Base-by-base conservation (phyloP, 1,139 yeast species). In the Suhomyces anneliseae region DNA sequence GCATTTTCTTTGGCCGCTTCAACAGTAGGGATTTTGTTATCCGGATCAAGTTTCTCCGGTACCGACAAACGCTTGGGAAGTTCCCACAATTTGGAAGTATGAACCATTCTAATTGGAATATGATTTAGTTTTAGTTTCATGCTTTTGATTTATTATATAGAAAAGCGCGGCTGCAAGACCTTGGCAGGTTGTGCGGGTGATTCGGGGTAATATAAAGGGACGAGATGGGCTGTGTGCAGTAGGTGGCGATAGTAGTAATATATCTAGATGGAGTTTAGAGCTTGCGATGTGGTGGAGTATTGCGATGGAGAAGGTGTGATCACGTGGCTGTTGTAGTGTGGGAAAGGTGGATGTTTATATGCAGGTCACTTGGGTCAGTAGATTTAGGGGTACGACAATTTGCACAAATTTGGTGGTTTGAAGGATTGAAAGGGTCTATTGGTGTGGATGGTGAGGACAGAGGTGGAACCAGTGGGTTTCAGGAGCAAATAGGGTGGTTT, bases 21-120 rank as follows among this genome's bases (percentile, higher is more conserved):
- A 6, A 73, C 66, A 0, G 81, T 65, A 1, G 86, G 83, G 32
- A 86, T 74, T 35, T 72, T 66, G 7, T 78, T 70, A 58, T 90
- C 96, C 0, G 96, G 84, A 0, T 73, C 65, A 40, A 87, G 64
- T 6, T 61, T 51, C 19, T 65, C 64, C 2, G 87, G 77, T 59
- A 85, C 84, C 1, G 79, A 56, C 1, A 82, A 67, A 1, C 77
- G 61, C 54, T 79, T 82, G 35, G 74, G 70, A 9, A 71, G 42
- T 10, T 42, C 47, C 47, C 47, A 44, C 34, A 47, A 38, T 19
- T 44, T 47, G 10, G 42, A 26, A 8, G 41, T 39, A 11, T 44
- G 50, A 9, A 43, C 24, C 46, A 47, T 47, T 44, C 46, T 39
- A 62, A 64, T 5, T 60, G 49, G 24, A 68, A 56, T 42, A 49